Percentiles rank a stretch among this genome's conserved stretches.
Conservation (phyloP, 139 green algal genomes). For the Haematococcus sp. region DNA sequence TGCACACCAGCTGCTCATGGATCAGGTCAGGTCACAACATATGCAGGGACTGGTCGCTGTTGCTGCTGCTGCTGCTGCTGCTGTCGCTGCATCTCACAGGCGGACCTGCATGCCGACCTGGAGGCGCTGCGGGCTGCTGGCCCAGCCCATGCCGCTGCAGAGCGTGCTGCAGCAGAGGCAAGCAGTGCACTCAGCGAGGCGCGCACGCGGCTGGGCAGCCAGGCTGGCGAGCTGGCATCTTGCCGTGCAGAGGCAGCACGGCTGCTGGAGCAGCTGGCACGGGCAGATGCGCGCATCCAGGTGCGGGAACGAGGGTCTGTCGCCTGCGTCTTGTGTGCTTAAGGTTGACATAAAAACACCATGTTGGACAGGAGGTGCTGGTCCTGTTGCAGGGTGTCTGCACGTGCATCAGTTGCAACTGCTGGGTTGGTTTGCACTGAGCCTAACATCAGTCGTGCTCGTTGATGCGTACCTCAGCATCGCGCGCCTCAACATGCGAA, state of each 20-base stretch:
- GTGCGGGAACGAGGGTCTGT: too few relatives aligned
- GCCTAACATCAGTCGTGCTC: too few relatives aligned
- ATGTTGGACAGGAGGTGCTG: not conserved
- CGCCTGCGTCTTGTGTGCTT: too few relatives aligned
- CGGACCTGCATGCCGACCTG: conserved; percentile 7
- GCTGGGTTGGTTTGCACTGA: too few relatives aligned
- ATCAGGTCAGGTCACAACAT: too few relatives aligned
- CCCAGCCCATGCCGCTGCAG: not conserved
- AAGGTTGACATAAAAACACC: not conserved
- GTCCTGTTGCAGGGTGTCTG: too few relatives aligned
- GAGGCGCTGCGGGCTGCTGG: not conserved
- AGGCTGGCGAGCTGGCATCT: not conserved
- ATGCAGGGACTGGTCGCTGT: not conserved
- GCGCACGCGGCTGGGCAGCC: not conserved
- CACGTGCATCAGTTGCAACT: too few relatives aligned
- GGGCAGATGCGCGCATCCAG: not conserved
- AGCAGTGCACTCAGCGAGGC: not conserved
- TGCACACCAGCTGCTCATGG: too few relatives aligned
- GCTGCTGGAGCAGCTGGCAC: not conserved
- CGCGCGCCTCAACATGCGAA: too few relatives aligned
- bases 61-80: not conserved
- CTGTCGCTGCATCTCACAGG: not conserved
- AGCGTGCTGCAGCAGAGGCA: not conserved
- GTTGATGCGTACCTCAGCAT: too few relatives aligned
- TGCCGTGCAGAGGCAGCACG: not conserved